These are phyloP conservation scores for Ophiostoma pallidulum DNA, from an alignment of 2,329 filamentous ascomycete genomes.

Conservation along the genomic window DNA sequence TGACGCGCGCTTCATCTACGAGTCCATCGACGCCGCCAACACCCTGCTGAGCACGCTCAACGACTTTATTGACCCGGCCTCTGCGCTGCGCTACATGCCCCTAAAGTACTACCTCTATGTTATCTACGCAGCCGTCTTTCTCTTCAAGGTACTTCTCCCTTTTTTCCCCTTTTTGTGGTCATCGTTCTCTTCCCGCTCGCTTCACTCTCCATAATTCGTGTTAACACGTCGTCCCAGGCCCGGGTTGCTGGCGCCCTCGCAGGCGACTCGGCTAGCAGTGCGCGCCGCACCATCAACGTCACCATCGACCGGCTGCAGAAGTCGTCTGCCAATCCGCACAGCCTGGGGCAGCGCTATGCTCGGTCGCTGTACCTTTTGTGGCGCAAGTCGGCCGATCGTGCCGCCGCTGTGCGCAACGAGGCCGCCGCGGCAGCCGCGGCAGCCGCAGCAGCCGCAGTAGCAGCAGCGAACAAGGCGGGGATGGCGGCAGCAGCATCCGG, in stretches of 20 bases:
- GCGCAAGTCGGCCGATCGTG: constrained; percentile 28
- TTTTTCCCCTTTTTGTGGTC: too few relatives aligned
- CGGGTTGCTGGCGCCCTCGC: constrained; percentile 50
- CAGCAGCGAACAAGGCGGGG: background rate
- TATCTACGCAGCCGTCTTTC: constrained; percentile 55
- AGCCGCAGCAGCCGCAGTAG: background rate
- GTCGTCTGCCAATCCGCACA: constrained; percentile 47
- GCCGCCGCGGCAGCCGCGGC: background rate
- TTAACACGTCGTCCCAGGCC: too few relatives aligned
- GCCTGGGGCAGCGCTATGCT: constrained; percentile 53
- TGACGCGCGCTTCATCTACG: constrained; percentile 57
- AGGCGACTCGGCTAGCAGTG: constrained; percentile 42
- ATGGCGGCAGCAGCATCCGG: background rate
- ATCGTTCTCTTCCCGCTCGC: too few relatives aligned
- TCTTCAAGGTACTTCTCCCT: too few relatives aligned
- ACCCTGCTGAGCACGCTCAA: constrained; percentile 51
- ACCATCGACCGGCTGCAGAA: constrained; percentile 51
- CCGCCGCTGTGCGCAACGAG: background rate
- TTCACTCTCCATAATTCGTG: too few relatives aligned
- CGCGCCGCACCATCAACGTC: constrained; percentile 47
- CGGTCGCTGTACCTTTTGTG: constrained; percentile 51
- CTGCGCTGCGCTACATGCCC: constrained; percentile 54
- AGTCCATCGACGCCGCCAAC: constrained; percentile 55
- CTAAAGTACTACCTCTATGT: constrained; percentile 52
- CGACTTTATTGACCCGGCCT: constrained; percentile 48